Base-by-base conservation (phyloP, 305 asterid genomes). In the Fraxinus latifolia region DNA sequence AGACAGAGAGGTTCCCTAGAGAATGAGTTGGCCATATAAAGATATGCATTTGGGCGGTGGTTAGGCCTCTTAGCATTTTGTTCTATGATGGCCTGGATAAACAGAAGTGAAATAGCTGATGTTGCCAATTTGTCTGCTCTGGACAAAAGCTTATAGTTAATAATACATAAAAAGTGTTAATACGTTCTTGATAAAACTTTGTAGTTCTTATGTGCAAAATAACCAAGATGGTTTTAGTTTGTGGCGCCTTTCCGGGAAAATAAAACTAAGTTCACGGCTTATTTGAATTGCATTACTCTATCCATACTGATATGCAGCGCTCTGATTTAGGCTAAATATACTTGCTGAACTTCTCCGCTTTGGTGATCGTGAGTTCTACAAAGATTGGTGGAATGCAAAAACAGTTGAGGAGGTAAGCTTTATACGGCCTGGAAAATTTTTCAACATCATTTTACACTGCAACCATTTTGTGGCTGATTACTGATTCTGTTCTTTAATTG, bases 311-410 rank as follows among this genome's bases (percentile, higher is more conserved):
- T 87, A 85, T 83, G 84, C 82, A 72, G 76, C 87, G 78, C 84
- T 88, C 81, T 87, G 86, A 81, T 93, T 71, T 86, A 96, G 99
- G 99, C 89, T 96, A 89, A 96, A 96, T 89, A 96, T 96, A 87
- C 96, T 96, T 78, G 99, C 98, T 4, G 99, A 96, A 85, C 88
- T 96, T 86, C 91, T 95, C 81, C 36, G 95, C 62, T 96, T 96
- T 86, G 99, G 99, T 67, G 99, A 96, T 82, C 98, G 98, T 81
- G 98, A 96, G 88, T 96, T 96, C 87, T 96, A 96, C 86, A 96
- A 95, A 89, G 99, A 94, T 87, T 96, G 99, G 99, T 96, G 99
- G 99, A 96, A 96, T 85, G 99, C 97, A 80, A 92, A 88, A 87
- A 93, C 98, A 23, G 91, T 96, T 74, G 99, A 95, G 84, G 99